Base-by-base conservation (phyloP, 805 yeast genomes). In the Zygoascus biomembranicola region DNA sequence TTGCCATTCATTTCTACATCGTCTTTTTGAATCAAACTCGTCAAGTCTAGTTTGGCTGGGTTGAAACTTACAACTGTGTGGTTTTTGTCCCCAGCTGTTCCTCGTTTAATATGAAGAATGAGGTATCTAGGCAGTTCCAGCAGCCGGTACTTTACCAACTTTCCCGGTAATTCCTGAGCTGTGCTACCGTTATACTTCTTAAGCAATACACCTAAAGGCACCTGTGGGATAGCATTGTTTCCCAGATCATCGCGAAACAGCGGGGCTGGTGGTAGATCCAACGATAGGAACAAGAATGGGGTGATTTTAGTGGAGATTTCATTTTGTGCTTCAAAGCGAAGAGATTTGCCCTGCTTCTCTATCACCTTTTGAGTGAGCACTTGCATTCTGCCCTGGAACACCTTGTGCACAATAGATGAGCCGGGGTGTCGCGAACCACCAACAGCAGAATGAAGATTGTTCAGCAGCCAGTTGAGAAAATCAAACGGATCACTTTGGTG, bases 41-140 rank as follows among this genome's bases (percentile, higher is more conserved):
- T 59, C 70, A 73, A 72, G 57, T 64, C 74, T 59, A 72, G 69
- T 19, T 57, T 60, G 46, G 62, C 62, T 2, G 72, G 69, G 8
- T 83, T 78, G 61, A 80, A 84, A 47, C 78, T 81, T 2, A 87
- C 84, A 31, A 85, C 76, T 1, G 86, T 83, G 32, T 81, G 81
- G 60, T 81, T 83, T 52, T 79, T 55, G 32, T 52, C 65, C 20
- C 67, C 60, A 10, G 66, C 66, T 13, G 65, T 61, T 53, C 79
- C 73, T 54, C 94, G 72, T 57, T 84, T 79, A 53, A 81, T 73
- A 59, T 80, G 81, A 1, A 87, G 59, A 5, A 83, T 67, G 37
- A 87, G 64, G 52, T 69, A 76, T 37, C 74, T 73, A 0, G 95
- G 95, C 19, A 74, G 66, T 43, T 66, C 67, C 1, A 63, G 39